A percentile compares a stretch with the other conserved stretches of the same genome.
Evolutionary conservation across 192 early-diverging fungal species (phyloP).

Genomic region (Backusella westeae): DNA sequence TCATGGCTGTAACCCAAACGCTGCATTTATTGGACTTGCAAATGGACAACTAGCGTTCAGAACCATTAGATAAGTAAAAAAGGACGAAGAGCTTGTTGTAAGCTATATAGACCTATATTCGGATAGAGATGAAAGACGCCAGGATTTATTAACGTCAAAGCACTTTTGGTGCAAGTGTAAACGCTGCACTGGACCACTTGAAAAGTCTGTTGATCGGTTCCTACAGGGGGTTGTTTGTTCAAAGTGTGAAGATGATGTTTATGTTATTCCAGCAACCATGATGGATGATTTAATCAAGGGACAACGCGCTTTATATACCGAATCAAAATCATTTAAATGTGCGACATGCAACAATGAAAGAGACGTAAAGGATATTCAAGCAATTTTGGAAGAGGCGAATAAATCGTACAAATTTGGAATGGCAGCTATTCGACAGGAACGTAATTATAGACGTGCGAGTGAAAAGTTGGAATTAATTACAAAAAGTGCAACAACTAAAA

Average conservation of each 20-base stretch:
- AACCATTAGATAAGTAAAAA: conserved; percentile 53
- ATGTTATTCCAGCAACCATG: conserved; percentile 37
- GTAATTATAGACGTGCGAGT: conserved; percentile 39
- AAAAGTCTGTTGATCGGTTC: conserved; percentile 66
- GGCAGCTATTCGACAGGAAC: conserved; percentile 36
- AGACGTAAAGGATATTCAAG: not conserved
- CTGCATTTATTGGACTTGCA: conserved; percentile 56
- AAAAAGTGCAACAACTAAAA: conserved; percentile 40
- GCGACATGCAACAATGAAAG: conserved; percentile 47
- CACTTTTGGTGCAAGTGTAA: conserved; percentile 80
- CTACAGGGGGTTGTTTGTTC: conserved; percentile 67
- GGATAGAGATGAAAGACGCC: conserved; percentile 67
- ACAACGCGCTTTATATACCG: conserved; percentile 42
- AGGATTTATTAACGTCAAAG: conserved; percentile 60
- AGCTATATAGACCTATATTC: conserved; percentile 71
- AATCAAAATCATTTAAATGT: conserved; percentile 46
- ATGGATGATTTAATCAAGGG: conserved; percentile 59
- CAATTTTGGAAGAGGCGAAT: conserved; percentile 10
- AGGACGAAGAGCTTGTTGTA: conserved; percentile 60
- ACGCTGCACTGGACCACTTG: conserved; percentile 60
- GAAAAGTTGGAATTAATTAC: conserved; percentile 46
- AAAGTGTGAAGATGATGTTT: conserved; percentile 57
- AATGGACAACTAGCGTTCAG: conserved; percentile 59
- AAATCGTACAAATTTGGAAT: conserved; percentile 44
- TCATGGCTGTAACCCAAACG: conserved; percentile 76